Base-by-base conservation (phyloP, 2,329 filamentous ascomycete species). In the Claviceps paspali region DNA sequence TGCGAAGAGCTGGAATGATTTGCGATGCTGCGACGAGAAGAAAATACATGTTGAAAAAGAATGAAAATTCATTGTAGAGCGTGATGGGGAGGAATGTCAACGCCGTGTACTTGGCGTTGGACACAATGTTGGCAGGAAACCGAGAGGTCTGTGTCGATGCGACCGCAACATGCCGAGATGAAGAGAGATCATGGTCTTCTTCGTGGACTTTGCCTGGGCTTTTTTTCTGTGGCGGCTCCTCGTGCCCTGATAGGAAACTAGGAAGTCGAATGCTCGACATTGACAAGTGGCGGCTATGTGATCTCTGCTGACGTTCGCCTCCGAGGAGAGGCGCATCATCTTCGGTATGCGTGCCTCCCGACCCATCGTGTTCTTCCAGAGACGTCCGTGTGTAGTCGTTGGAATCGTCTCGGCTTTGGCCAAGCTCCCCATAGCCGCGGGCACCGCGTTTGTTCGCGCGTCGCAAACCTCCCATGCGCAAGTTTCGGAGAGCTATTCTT, bases 11-110 rank as follows among this genome's bases (percentile, higher is more conserved):
- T 4, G 86, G 87, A 51, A 98, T 87, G 30, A 85, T 79, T 60
- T 98, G 91, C 27, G 88, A 96, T 35, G 96, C 61, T 6, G 91
- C 92, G 35, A 98, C 91, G 19, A 96, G 76, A 39, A 98, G 67
- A 57, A 98, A 98, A 57, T 98, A 98, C 67, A 96, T 84, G 69
- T 98, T 98, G 69, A 98, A 94, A 63, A 98, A 98, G 65, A 96
- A 98, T 41, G 88, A 95, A 56, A 98, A 98, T 55, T 98, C 91
- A 62, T 96, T 96, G 61, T 95, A 98, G 17, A 98, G 67, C 0
- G 91, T 98, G 36, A 88, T 70, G 2, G 92, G 92, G 11, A 98
- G 70, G 59, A 98, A 98, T 36, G 82, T 94, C 65, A 87, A 80
- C 1, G 87, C 77, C 22, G 88, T 96, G 58, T 98, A 98, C 67